A percentile compares a stretch with the other conserved stretches of the same genome.
These are phyloP conservation scores for Solanum gandarillasii DNA, from an alignment of 257 asterid species.

Conservation along the genomic window DNA sequence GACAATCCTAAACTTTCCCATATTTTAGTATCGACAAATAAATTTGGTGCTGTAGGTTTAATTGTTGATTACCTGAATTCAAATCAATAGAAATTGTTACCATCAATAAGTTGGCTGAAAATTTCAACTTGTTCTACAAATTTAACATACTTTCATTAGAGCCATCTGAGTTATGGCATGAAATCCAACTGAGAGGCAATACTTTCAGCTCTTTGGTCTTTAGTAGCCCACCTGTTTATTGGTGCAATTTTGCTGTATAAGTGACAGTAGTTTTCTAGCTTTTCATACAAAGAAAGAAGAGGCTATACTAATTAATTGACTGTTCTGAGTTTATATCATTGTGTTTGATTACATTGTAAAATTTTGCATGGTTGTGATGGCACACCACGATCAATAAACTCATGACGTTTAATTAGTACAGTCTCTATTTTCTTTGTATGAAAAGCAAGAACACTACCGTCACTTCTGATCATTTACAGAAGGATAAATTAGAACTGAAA, in stretches of 20 bases:
- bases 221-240: neutral
- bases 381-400: neutral
- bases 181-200: neutral
- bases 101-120: neutral
- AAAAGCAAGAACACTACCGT: neutral
- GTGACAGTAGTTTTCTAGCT: neutral
- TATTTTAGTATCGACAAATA: neutral
- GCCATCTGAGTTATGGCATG: neutral
- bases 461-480: neutral
- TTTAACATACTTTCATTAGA: neutral
- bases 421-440: neutral
- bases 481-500: neutral
- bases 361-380: neutral
- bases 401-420: neutral
- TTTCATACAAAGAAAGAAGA: neutral
- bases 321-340: neutral
- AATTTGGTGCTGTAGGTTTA: neutral
- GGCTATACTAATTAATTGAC: neutral
- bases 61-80: neutral
- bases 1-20: neutral
- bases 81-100: neutral
- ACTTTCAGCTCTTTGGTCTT: neutral
- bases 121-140: neutral
- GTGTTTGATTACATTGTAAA: neutral
- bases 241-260: neutral